phyloP scores from a whole-genome alignment of 1,284 basidiomycete species.

The Trichosporon sp. region DNA sequence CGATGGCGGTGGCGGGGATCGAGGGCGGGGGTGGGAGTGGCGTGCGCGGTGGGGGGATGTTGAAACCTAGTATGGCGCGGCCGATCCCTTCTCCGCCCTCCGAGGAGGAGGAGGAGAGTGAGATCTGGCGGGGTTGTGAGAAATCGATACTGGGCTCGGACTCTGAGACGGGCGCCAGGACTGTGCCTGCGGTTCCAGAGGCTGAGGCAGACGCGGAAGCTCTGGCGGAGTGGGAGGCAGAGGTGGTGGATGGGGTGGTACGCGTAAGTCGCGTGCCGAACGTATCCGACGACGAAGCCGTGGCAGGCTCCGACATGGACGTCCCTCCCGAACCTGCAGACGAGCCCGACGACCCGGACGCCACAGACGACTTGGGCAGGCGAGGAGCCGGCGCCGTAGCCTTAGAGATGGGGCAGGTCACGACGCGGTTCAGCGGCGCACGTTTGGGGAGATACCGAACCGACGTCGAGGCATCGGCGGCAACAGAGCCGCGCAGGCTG shows the following conservation, averaged over 20 bases:
- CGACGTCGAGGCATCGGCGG: background rate
- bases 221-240: background rate
- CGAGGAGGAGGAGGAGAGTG: background rate
- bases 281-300: background rate
- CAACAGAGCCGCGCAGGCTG: background rate
- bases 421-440: background rate
- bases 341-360: background rate
- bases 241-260: too few species aligned
- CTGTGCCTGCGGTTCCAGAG: background rate
- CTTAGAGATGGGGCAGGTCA: background rate
- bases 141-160: background rate
- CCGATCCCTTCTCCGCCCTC: background rate
- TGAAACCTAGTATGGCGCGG: slow-evolving; percentile 4
- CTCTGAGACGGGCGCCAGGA: background rate
- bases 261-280: too few species aligned
- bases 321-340: background rate
- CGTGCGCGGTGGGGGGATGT: background rate
- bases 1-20: background rate
- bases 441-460: background rate
- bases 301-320: background rate
- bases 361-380: background rate
- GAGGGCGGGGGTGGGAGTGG: background rate
- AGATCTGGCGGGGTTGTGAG: background rate
- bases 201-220: background rate
- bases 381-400: background rate